phyloP scores from a whole-genome alignment of 2,329 filamentous ascomycete genomes.

The Claviceps spartinae region DNA sequence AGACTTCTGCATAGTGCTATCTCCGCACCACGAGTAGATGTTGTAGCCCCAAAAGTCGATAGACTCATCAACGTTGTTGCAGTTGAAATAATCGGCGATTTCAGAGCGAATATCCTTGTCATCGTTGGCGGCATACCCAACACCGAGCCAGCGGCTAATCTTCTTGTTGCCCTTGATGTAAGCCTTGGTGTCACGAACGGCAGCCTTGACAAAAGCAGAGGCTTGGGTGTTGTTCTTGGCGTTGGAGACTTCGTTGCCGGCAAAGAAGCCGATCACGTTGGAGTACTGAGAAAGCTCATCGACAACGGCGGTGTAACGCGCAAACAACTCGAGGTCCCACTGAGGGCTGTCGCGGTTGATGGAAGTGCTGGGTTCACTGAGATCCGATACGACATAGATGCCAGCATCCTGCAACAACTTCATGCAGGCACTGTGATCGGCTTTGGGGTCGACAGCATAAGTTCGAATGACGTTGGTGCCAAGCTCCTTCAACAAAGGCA shows the following conservation, averaged over 20 bases:
- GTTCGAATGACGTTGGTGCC: conserved; percentile 89
- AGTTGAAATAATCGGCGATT: conserved; percentile 91
- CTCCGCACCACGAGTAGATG: conserved; percentile 97
- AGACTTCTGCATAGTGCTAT: conserved; percentile 62
- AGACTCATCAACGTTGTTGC: conserved; percentile 46
- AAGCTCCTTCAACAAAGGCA: conserved; percentile 65
- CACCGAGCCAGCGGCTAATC: conserved; percentile 70
- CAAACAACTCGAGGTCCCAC: conserved; percentile 69
- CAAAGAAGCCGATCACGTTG: conserved; percentile 95
- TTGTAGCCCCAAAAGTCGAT: conserved; percentile 99
- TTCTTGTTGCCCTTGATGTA: conserved; percentile 76
- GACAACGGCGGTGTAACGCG: conserved; percentile 72
- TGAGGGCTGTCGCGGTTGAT: conserved; percentile 69
- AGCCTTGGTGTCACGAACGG: conserved; percentile 87
- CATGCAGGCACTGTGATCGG: conserved; percentile 79
- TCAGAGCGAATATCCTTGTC: conserved; percentile 69
- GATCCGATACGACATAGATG: conserved; percentile 90
- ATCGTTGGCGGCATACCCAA: conserved; percentile 94
- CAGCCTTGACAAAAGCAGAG: conserved; percentile 92
- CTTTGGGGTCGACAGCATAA: conserved; percentile 74
- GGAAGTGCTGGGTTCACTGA: conserved; percentile 67
- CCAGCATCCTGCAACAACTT: conserved; percentile 63
- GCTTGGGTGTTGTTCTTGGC: conserved; percentile 75
- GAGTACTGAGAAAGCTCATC: conserved; percentile 70
- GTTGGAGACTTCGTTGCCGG: conserved; percentile 95